Base-by-base conservation (phyloP, 345 rosid genomes). In the Melaleuca alternifolia region DNA sequence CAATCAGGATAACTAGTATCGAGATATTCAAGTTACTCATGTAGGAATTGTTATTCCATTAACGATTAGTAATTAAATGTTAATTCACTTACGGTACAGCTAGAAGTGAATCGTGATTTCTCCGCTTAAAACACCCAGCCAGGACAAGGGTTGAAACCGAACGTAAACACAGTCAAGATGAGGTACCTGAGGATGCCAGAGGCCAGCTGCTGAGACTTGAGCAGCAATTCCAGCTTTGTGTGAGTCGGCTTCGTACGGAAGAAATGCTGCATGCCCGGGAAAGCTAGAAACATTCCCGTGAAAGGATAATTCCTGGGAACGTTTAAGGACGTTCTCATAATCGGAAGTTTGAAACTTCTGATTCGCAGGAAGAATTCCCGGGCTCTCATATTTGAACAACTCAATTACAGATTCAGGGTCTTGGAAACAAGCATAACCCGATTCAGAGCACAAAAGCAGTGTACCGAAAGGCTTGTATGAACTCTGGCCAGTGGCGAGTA, bases 381-480 rank as follows among this genome's bases (percentile, higher is more conserved):
- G 44, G 54, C 57, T 86, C 84, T 87, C 50, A 57, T 85, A 9
- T 51, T 18, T 51, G 28, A 93, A 86, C 85, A 93, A 75, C 82
- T 86, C 76, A 33, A 26, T 51, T 62, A 92, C 90, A 6, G 89
- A 88, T 20, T 89, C 93, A 4, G 93, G 90, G 86, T 92, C 92
- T 5, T 95, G 93, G 37, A 90, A 88, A 75, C 94, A 93, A 3
- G 93, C 33, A 54, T 84, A 89, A 51, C 92, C 89, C 12, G 71
- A 65, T 24, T 82, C 90, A 53, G 90, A 89, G 75, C 92, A 92
- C 41, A 94, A 86, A 51, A 95, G 86, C 88, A 86, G 93, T 48
- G 91, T 90, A 79, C 98, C 97, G 76, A 93, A 93, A 52, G 97
- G 94, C 86, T 53, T 91, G 88, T 88, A 91, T 41, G 26, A 46